Evolutionary conservation across 805 yeast genomes (phyloP).

Genomic region (Suhomyces vadensis): DNA sequence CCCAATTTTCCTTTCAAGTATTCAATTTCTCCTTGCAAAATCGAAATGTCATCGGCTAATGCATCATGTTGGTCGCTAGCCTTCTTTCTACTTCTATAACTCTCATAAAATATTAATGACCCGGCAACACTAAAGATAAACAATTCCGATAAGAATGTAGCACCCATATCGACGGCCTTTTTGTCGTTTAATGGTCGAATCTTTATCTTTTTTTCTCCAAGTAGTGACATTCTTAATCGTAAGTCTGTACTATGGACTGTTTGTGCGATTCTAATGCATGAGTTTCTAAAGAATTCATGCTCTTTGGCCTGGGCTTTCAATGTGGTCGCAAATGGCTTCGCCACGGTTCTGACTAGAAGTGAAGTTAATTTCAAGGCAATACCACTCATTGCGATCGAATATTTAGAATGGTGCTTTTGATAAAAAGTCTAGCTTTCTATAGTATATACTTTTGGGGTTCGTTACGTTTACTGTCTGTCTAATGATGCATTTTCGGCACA

Average conservation of each 20-base stretch:
- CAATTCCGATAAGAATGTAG: conserved; percentile 72
- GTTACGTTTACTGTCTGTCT: background rate
- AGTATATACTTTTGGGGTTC: too few relatives aligned
- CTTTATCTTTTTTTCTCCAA: conserved; percentile 53
- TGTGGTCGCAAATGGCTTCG: conserved; percentile 75
- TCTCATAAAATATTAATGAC: conserved; percentile 68
- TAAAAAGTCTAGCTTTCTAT: background rate
- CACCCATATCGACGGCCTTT: conserved; percentile 81
- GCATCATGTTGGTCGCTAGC: conserved; percentile 61
- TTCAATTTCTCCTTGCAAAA: conserved; percentile 70
- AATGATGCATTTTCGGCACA: background rate
- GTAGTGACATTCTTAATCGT: conserved; percentile 56
- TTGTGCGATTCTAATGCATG: conserved; percentile 75
- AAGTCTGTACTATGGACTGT: conserved; percentile 66
- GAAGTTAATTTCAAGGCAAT: conserved; percentile 74
- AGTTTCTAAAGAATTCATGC: conserved; percentile 58
- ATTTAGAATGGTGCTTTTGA: background rate
- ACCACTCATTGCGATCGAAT: conserved; percentile 56
- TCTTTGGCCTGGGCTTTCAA: conserved; percentile 75
- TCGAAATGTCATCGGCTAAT: conserved; percentile 69
- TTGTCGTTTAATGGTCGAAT: conserved; percentile 80
- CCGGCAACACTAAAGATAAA: conserved; percentile 84
- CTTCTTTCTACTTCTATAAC: conserved; percentile 65
- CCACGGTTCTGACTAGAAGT: conserved; percentile 68
- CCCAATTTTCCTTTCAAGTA: conserved; percentile 51